phyloP scores from a whole-genome alignment of 2,329 filamentous ascomycete genomes.

The Aspergillus tamarii region DNA sequence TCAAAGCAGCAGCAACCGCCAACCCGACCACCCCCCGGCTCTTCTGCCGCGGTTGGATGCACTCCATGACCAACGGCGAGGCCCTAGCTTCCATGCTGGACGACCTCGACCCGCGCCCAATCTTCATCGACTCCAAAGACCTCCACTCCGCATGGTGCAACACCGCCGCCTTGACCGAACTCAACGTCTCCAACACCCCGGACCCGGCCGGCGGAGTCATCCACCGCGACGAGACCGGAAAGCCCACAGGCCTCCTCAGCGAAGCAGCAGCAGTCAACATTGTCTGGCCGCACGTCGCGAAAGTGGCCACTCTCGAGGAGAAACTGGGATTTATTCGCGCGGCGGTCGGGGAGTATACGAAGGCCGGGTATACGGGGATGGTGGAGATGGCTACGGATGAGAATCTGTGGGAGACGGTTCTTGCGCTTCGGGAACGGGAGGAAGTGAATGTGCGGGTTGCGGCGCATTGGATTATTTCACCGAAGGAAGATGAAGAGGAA shows the following conservation, averaged over 20 bases:
- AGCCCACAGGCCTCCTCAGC: slow-evolving; percentile 48
- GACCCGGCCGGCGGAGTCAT: slow-evolving; percentile 52
- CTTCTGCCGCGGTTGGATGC: slow-evolving; percentile 54
- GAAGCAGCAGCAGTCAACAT: slow-evolving; percentile 50
- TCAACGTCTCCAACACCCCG: slow-evolving; percentile 43
- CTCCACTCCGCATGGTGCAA: slow-evolving; percentile 57
- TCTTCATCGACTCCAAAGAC: slow-evolving; percentile 54
- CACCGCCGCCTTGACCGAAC: slow-evolving; percentile 49
- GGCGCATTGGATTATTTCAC: slow-evolving; percentile 53
- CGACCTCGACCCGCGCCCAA: slow-evolving; percentile 51
- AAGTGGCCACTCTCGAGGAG: slow-evolving; percentile 45
- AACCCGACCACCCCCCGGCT: slow-evolving; percentile 46
- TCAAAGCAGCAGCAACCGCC: slow-evolving; percentile 40
- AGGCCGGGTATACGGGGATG: slow-evolving; percentile 51
- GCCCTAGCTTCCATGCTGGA: slow-evolving; percentile 51
- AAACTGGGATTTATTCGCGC: slow-evolving; percentile 45
- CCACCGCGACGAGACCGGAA: slow-evolving; percentile 45
- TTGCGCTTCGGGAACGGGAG: slow-evolving; percentile 35
- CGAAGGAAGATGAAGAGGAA: slow-evolving; percentile 39
- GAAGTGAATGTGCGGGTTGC: slow-evolving; percentile 46
- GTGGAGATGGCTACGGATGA: slow-evolving; percentile 58
- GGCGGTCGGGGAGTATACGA: slow-evolving; percentile 48
- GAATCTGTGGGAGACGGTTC: slow-evolving; percentile 49
- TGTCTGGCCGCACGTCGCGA: slow-evolving; percentile 53
- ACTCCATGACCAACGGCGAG: slow-evolving; percentile 47